Evolutionary conservation across 345 rosid species (phyloP), one percentile per base, ranked within the genome.

Genomic region (Cardamine occulta): DNA sequence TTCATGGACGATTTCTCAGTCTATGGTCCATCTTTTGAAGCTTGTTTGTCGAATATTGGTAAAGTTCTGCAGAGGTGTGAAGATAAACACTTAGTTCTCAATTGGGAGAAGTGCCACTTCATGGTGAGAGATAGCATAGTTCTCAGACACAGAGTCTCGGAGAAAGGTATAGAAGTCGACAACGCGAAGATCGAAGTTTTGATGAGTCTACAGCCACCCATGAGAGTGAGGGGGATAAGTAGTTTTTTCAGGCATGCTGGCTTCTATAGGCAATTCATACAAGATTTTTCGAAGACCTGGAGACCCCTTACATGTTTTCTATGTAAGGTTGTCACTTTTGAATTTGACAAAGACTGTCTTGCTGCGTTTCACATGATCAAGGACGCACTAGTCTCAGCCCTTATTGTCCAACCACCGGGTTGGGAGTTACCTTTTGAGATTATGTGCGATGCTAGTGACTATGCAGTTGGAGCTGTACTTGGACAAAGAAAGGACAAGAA

Each of bases 371-470:
- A 39, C 1, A 39, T 2, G 5, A 39, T 11, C 1, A 47, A 47
- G 0, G 1, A 7, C 0, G 12, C 23, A 8, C 53, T 48, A 0
- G 1, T 53, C 2, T 2, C 2, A 0, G 24, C 24, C 0, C 13
- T 2, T 0, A 8, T 49, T 0, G 13, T 18, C 2, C 24, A 49
- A 49, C 5, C 54, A 1, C 54, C 54, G 0, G 13, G 18, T 49
- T 49, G 13, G 12, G 2, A 8, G 0, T 13, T 18, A 1, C 12
- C 13, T 0, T 49, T 19, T 0, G 14, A 49, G 13, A 19, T 49
- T 1, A 49, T 49, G 26, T 3, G 13, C 0, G 55, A 49, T 8
- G 55, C 26, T 0, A 49, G 26, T 9, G 55, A 8, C 1, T 19
- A 19, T 9, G 13, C 13, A 3, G 26, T 19, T 0, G 6, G 55